Evolutionary conservation across 2,329 filamentous ascomycete genomes (phyloP), one percentile per base, ranked within the genome.

Genomic region (Coniochaeta ligniaria): DNA sequence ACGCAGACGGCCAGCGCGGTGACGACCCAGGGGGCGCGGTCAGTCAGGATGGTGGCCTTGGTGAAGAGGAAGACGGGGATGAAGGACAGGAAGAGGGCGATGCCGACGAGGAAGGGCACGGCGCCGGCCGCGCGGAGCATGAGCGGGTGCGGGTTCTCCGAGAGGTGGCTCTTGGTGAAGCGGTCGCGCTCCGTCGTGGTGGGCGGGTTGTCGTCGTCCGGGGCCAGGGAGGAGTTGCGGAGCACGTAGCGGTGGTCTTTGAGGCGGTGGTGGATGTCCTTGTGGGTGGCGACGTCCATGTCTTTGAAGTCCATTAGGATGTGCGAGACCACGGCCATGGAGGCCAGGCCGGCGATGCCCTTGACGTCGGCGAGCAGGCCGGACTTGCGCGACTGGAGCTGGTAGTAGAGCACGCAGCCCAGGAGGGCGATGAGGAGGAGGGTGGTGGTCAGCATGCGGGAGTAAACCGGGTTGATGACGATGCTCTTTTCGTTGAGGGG

Each of bases 221-320:
- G 88, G 36, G 87, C 87, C 3, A 92, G 76, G 0, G 87, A 88
- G 16, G 86, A 88, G 71, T 91, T 90, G 63, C 86, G 83, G 26
- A 92, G 75, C 59, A 87, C 82, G 66, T 91, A 92, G 41, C 88
- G 83, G 62, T 84, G 82, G 31, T 83, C 73, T 63, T 85, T 86
- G n/a, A 92, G 77, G 65, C 81, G 83, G 57, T 84, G 78, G 69
- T 91, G 88, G 47, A 92, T 91, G 59, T 86, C 82, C 57, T 84
- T 76, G 59, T 87, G 84, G 5, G 80, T 84, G 8, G 84, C 87
- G 1, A 84, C 83, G 68, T 92, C 89, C 74, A 90, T 83, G 60
- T 86, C 86, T 63, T 85, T 85, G 68, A 92, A 91, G 68, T 92
- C 89, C 73, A 85, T 86, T 64, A 91, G 75, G 69, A 91, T 89